Base-by-base conservation (phyloP, 2,329 filamentous ascomycete species). In the Apiospora sp. region DNA sequence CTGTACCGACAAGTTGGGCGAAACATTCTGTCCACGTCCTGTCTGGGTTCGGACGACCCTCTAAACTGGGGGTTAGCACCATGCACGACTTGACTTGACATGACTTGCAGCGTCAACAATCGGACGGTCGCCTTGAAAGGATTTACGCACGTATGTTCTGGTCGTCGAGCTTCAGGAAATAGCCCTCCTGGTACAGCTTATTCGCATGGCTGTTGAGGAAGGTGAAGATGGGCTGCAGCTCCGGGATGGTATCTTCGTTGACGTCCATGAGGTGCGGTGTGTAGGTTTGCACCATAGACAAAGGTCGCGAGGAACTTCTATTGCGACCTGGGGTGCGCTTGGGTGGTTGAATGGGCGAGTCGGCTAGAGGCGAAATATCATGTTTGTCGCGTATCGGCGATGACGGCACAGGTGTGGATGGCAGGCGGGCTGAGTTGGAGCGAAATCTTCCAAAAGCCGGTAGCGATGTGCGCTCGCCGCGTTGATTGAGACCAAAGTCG, bases 141-240 rank as follows among this genome's bases (percentile, higher is more conserved):
- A 22, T 13, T 51, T 73, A 90, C 94, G 78, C 89, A 98, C 95
- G 92, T 71, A 91, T 92, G 80, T 98, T 97, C 77, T 98, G 91
- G 82, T 99, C 96, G 82, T 98, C 96, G 68, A 99, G 86, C 84
- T 98, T 99, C 77, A 99, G 85, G 77, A 99, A 98, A 80, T 98
- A 99, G 49, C 96, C 96, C 84, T 99, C 96, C 78, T 98, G 95
- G 82, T 98, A 99, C 72, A 98, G 86, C 84, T 98, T 98, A 83
- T 98, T 98, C 72, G 91, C 92, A 82, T 99, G 96, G 83, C 93
- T 96, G 84, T 98, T 98, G 76, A 99, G 89, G 80, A 94, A 96
- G 74, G 91, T 94, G 83, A 98, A 98, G 79, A 98, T 95, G 75
- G 95, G 96, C 84, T 95, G 93, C 75, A 99, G 88, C 87, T 99